Percentiles rank a stretch among this genome's conserved stretches.
Evolutionary conservation across 139 green algal species (phyloP).

Genomic region (Limnomonas spitsbergensis): DNA sequence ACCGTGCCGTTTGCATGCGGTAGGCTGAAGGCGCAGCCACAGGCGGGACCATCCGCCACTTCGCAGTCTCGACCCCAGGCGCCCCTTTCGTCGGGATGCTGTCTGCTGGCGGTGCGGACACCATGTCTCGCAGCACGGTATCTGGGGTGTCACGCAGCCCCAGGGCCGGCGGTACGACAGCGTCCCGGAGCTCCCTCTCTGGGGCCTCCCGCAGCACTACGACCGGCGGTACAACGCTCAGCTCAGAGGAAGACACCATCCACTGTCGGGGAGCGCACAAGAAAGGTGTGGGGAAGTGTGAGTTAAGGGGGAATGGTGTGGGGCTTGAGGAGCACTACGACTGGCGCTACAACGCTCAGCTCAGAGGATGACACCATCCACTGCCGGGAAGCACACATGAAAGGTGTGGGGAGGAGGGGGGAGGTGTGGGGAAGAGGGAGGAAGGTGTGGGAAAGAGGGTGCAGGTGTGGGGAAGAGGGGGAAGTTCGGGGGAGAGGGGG

Average conservation of each 20-base stretch:
- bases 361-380: not conserved
- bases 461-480: no score
- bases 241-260: slow-evolving; percentile 32
- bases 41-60: not conserved
- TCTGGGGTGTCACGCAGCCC: no score
- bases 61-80: not conserved
- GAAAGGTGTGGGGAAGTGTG: not conserved
- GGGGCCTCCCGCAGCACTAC: not conserved
- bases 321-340: not conserved
- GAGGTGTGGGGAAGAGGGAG: not conserved
- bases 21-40: not conserved
- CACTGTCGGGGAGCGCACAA: slow-evolving; percentile 4
- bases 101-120: not conserved
- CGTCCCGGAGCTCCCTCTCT: not conserved
- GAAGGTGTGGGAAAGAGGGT: not conserved
- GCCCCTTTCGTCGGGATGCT: not conserved
- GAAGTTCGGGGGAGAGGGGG: no score
- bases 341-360: not conserved
- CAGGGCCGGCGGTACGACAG: not conserved
- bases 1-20: no score
- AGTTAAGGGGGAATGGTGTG: not conserved
- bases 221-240: not conserved
- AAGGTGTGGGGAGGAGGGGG: not conserved
- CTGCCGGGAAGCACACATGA: not conserved
- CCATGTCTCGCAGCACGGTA: not conserved